A percentile compares a stretch with the other conserved stretches of the same genome.
Evolutionary conservation across 2,329 filamentous ascomycete genomes (phyloP).

Genomic region (Escovopsis sp.): DNA sequence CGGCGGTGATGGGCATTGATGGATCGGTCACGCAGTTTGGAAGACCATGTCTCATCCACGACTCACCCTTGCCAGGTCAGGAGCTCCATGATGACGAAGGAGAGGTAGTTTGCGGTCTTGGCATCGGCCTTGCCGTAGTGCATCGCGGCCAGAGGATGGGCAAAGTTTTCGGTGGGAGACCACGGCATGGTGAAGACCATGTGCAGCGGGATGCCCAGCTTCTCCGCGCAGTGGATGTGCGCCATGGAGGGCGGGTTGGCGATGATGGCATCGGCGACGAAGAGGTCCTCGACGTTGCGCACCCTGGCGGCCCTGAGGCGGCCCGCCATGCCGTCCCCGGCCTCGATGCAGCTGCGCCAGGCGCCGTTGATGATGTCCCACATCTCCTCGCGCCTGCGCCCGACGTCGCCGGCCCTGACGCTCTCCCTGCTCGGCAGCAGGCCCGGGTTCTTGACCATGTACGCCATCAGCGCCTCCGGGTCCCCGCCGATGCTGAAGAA

Average conservation of each 20-base stretch:
- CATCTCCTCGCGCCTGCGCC: conserved; percentile 21
- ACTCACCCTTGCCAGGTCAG: conserved; percentile 7
- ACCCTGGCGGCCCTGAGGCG: conserved; percentile 14
- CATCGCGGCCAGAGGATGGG: conserved; percentile 50
- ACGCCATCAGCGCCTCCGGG: conserved; percentile 31
- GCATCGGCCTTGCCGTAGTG: conserved; percentile 43
- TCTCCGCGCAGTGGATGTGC: conserved; percentile 37
- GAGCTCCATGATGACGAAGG: conserved; percentile 25
- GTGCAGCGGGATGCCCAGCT: conserved; percentile 33
- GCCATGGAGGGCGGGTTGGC: conserved; percentile 39
- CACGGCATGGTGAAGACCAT: conserved; percentile 32
- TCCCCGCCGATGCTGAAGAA: conserved; percentile 45
- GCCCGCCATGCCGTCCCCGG: conserved; percentile 18
- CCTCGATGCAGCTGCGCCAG: conserved; percentile 24
- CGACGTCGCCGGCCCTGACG: conserved; percentile 21
- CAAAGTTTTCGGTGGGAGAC: conserved; percentile 38
- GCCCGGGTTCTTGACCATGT: conserved; percentile 27
- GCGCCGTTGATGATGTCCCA: conserved; percentile 22
- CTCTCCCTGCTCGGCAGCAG: conserved; percentile 22
- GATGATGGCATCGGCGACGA: conserved; percentile 40
- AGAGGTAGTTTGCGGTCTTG: conserved; percentile 50
- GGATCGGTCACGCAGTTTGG: not conserved
- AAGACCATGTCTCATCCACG: not conserved
- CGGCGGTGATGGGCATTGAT: not conserved
- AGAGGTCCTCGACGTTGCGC: conserved; percentile 20